Percentiles rank a stretch among this genome's conserved stretches.
Evolutionary conservation across 768 basidiomycete species (phyloP).

Genomic region (Neoboletus subvelutipes): DNA sequence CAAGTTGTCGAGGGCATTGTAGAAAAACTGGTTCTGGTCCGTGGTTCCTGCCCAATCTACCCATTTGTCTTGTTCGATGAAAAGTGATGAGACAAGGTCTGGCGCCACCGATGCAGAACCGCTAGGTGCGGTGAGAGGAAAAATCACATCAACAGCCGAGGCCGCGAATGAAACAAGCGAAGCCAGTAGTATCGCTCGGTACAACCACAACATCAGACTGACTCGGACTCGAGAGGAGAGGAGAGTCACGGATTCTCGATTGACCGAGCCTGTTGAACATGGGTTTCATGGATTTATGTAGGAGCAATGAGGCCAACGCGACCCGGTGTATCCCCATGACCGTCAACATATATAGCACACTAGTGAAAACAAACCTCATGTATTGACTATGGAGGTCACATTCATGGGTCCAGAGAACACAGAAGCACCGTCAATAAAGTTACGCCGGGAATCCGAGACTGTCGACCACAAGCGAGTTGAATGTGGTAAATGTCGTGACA

Average conservation of each 20-base stretch:
- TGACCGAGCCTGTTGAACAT: neutral
- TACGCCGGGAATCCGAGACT: neutral
- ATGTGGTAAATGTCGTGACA: neutral
- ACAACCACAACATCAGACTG: neutral
- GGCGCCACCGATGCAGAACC: slow-evolving; percentile 39
- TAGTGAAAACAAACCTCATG: neutral
- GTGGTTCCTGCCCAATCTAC: slow-evolving; percentile 60
- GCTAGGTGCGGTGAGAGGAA: slow-evolving; percentile 40
- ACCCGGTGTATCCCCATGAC: slow-evolving; percentile 1
- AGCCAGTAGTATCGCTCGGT: neutral
- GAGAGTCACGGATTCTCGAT: neutral
- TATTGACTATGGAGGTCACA: neutral
- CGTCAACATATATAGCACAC: neutral
- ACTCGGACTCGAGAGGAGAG: neutral
- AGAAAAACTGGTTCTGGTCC: slow-evolving; percentile 56
- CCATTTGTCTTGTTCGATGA: slow-evolving; percentile 72
- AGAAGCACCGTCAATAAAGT: neutral
- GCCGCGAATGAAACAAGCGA: slow-evolving; percentile 1
- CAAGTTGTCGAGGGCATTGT: slow-evolving; percentile 58
- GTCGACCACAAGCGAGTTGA: neutral
- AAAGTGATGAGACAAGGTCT: slow-evolving; percentile 60
- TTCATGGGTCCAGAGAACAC: neutral
- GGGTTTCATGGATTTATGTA: slow-evolving; percentile 4
- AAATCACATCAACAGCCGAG: slow-evolving; percentile 32
- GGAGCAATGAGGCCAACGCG: neutral